phyloP scores from a whole-genome alignment of 768 basidiomycete genomes.

The Phaeolepiota aurea region DNA sequence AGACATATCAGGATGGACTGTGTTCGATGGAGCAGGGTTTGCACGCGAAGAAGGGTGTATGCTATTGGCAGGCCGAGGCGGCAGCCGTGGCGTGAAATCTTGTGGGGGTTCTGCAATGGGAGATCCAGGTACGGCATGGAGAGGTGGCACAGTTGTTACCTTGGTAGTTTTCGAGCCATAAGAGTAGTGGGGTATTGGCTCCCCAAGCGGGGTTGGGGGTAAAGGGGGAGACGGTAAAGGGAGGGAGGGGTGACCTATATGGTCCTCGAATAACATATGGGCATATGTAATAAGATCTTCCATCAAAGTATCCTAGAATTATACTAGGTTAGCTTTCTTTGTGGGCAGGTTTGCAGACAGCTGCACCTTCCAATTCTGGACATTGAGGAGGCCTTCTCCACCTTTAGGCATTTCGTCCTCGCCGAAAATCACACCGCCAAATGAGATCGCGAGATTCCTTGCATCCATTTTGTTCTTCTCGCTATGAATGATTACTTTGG shows the following conservation, averaged over 20 bases:
- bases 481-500: conserved; percentile 54
- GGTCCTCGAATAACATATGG: conserved; percentile 61
- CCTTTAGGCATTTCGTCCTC: conserved; percentile 84
- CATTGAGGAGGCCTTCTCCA: conserved; percentile 57
- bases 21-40: conserved; percentile 39
- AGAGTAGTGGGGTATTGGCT: conserved; percentile 43
- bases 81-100: conserved; percentile 70
- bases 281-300: conserved; percentile 78
- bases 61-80: conserved; percentile 58
- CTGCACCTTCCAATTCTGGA: conserved; percentile 74
- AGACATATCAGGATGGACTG: conserved; percentile 23
- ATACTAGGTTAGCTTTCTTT: background rate
- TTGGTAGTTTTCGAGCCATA: conserved; percentile 73
- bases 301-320: conserved; percentile 47
- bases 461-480: conserved; percentile 91
- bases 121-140: conserved; percentile 9
- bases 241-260: conserved; percentile 39
- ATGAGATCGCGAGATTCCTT: conserved; percentile 87
- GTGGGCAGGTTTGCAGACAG: background rate
- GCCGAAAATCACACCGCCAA: conserved; percentile 83
- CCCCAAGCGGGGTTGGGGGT: conserved; percentile 64
- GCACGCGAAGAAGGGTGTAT: conserved; percentile 72
- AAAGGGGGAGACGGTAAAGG: conserved; percentile 76
- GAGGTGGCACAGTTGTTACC: conserved; percentile 42
- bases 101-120: conserved; percentile 24